Evolutionary conservation across 805 yeast genomes (phyloP).

Genomic region (Monosporozyma yasuniensis): DNA sequence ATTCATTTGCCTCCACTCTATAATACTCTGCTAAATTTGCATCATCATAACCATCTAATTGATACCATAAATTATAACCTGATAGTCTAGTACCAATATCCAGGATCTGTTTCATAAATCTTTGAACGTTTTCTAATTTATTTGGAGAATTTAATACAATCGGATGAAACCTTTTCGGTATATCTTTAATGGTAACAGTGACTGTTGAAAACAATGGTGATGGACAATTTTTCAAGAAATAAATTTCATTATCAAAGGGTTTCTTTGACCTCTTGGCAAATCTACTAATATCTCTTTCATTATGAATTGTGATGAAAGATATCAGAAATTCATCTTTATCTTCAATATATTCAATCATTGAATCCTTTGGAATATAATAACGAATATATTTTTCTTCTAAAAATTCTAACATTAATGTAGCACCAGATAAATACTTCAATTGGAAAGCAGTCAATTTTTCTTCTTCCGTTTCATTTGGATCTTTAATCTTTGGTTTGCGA

Average conservation of each 20-base stretch:
- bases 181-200: constrained; percentile 54
- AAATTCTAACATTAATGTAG: constrained; percentile 78
- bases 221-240: constrained; percentile 31
- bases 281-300: constrained; percentile 21
- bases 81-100: constrained; percentile 51
- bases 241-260: constrained; percentile 10
- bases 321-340: constrained; percentile 21
- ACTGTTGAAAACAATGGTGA: constrained; percentile 45
- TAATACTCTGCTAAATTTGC: constrained; percentile 55
- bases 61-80: constrained; percentile 70
- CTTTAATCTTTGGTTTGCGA: constrained; percentile 5
- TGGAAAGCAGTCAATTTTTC: constrained; percentile 61
- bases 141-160: constrained; percentile 59
- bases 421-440: constrained; percentile 56
- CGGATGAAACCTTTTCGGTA: constrained; percentile 58
- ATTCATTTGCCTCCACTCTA: constrained; percentile 46
- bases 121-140: constrained; percentile 45
- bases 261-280: constrained; percentile 16
- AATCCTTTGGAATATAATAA: constrained; percentile 64
- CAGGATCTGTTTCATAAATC: constrained; percentile 53
- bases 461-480: constrained; percentile 34
- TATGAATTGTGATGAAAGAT: constrained; percentile 31
- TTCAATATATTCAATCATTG: constrained; percentile 50
- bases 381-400: constrained; percentile 70
- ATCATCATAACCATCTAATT: constrained; percentile 67